Evolutionary conservation across 2,329 filamentous ascomycete species (phyloP).

Genomic region (Pseudogymnoascus sp.): DNA sequence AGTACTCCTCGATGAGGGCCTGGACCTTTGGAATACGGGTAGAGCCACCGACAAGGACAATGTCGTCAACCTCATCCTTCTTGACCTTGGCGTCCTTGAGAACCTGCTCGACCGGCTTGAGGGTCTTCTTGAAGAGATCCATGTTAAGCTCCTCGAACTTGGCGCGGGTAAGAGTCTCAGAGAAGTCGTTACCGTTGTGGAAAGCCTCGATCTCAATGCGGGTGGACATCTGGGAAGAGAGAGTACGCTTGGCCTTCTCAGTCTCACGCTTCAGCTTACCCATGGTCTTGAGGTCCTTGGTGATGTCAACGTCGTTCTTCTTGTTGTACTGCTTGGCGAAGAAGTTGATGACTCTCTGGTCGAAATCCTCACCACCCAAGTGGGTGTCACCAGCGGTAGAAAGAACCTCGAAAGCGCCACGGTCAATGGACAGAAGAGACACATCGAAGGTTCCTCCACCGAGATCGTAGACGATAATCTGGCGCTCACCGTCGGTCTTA

Average conservation of each 20-base stretch:
- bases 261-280: constrained; percentile 99
- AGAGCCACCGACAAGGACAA: constrained; percentile 95
- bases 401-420: constrained; percentile 89
- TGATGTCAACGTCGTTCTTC: constrained; percentile 87
- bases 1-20: constrained; percentile 90
- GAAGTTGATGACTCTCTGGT: constrained; percentile 94
- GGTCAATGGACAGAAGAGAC: constrained; percentile 81
- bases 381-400: constrained; percentile 95
- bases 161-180: constrained; percentile 93
- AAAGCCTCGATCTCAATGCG: constrained; percentile 96
- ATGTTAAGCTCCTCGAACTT: constrained; percentile 99
- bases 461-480: constrained; percentile 89
- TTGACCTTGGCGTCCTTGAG: constrained; percentile 96
- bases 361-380: constrained; percentile 97
- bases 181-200: constrained; percentile 95
- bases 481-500: constrained; percentile 73
- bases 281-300: constrained; percentile 95
- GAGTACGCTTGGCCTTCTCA: constrained; percentile 98
- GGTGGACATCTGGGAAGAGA: constrained; percentile 88
- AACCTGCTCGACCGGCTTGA: constrained; percentile 98
- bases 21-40: constrained; percentile 99
- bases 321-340: constrained; percentile 98
- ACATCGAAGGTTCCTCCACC: constrained; percentile 95
- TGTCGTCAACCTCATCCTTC: constrained; percentile 91
- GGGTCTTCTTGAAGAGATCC: constrained; percentile 97